A percentile compares a stretch with the other conserved stretches of the same genome.
These are phyloP conservation scores for Penicillium hesseltinei DNA, from an alignment of 2,329 filamentous ascomycete species.

Conservation along the genomic window DNA sequence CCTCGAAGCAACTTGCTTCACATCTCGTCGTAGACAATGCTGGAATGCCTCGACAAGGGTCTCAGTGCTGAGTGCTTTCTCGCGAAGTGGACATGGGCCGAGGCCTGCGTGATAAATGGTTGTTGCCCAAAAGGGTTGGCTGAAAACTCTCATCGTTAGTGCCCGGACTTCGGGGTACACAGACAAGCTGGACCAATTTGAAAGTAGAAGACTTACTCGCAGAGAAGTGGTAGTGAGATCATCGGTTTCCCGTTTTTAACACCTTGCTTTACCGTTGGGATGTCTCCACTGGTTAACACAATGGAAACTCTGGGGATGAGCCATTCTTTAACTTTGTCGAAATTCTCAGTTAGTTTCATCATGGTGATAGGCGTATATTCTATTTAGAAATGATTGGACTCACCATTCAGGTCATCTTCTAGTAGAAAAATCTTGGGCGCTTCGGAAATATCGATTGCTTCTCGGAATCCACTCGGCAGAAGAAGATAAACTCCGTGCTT, in stretches of 20 bases:
- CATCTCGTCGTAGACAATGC: background rate
- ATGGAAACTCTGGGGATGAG: background rate
- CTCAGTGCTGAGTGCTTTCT: background rate
- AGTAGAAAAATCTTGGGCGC: background rate
- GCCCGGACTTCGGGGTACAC: background rate
- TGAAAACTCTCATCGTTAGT: background rate
- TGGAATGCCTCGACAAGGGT: background rate
- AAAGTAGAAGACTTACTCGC: constrained; percentile 3
- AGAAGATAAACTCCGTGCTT: background rate
- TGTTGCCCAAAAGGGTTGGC: background rate
- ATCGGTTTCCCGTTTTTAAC: constrained; percentile 1
- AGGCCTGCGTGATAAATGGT: background rate
- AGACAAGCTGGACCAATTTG: too few species aligned
- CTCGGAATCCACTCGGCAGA: background rate
- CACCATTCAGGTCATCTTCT: background rate
- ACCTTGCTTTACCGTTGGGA: background rate
- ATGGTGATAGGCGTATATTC: background rate
- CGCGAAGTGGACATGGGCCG: background rate
- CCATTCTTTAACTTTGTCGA: background rate
- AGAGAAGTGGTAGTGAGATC: constrained; percentile 4
- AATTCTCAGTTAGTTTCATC: background rate
- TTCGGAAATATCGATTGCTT: background rate
- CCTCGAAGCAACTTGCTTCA: background rate
- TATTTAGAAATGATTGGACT: background rate
- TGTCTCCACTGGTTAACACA: background rate